phyloP scores from a whole-genome alignment of 345 rosid genomes.

The Rhodamnia argentea region DNA sequence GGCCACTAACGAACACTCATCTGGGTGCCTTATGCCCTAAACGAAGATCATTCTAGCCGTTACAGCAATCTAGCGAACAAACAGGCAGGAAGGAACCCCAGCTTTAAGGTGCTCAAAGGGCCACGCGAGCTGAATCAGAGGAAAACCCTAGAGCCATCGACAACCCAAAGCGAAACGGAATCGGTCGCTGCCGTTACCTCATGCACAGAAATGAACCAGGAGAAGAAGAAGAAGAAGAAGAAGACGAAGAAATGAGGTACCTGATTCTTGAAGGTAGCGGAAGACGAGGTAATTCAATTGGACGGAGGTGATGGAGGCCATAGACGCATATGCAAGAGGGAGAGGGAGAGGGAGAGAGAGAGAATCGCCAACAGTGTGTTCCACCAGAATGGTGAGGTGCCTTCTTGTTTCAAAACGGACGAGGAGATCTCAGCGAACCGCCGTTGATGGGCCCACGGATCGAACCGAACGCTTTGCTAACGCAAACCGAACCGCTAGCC shows the following conservation, averaged over 20 bases:
- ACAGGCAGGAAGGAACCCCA: neutral
- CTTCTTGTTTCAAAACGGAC: neutral
- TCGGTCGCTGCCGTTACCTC: neutral
- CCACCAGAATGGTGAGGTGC: neutral
- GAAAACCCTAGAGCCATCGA: neutral
- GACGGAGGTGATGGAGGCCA: conserved; percentile 68
- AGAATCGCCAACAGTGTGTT: neutral
- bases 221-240: neutral
- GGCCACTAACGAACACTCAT: neutral
- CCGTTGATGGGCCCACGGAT: neutral
- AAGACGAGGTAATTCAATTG: conserved; percentile 86
- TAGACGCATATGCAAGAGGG: neutral
- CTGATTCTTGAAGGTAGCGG: conserved; percentile 95
- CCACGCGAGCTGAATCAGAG: neutral
- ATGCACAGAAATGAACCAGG: neutral
- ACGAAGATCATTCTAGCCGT: neutral
- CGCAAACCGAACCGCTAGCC: neutral
- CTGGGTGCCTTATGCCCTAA: neutral
- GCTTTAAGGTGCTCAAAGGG: neutral
- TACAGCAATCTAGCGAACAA: neutral
- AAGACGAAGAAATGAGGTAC: conserved; percentile 9
- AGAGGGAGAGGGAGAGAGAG: neutral
- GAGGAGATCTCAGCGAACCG: neutral
- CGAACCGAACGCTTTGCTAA: neutral
- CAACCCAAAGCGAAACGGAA: neutral